These are phyloP conservation scores for Fusarium sp. DNA, from an alignment of 2,329 filamentous ascomycete species.

Conservation along the genomic window DNA sequence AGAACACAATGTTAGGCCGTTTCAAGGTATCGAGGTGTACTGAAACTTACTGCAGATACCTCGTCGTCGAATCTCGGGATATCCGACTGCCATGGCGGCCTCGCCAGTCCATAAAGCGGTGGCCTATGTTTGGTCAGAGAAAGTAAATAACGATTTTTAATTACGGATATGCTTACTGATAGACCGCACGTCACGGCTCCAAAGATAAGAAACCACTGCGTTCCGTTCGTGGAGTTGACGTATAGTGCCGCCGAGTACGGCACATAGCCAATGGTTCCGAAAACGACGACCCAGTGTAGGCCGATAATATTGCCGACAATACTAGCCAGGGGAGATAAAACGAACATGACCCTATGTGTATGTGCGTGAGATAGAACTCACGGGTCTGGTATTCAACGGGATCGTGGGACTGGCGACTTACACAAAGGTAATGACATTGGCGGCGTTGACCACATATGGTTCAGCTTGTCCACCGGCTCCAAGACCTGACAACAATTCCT, in stretches of 20 bases:
- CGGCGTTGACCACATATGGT: background rate
- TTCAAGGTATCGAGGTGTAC: background rate
- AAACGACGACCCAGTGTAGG: slow-evolving; percentile 1
- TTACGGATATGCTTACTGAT: background rate
- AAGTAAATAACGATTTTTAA: background rate
- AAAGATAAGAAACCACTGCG: background rate
- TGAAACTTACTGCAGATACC: background rate
- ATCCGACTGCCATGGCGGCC: background rate
- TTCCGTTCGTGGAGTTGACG: background rate
- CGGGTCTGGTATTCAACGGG: background rate
- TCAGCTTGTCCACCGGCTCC: background rate
- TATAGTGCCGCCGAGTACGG: background rate
- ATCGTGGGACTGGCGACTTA: background rate
- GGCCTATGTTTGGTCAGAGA: background rate
- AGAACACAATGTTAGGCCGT: background rate
- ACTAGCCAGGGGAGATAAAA: background rate
- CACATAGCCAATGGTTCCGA: slow-evolving; percentile 3
- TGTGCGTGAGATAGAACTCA: background rate
- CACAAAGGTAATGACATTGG: background rate
- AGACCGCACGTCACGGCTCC: background rate
- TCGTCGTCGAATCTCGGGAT: background rate
- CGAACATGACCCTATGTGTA: background rate
- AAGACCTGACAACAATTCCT: background rate
- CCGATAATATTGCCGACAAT: slow-evolving; percentile 5
- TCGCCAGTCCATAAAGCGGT: background rate